Percentiles rank a stretch among this genome's conserved stretches.
These are phyloP conservation scores for Tolypocladium ovalisporum DNA, from an alignment of 2,329 filamentous ascomycete genomes.

Conservation along the genomic window DNA sequence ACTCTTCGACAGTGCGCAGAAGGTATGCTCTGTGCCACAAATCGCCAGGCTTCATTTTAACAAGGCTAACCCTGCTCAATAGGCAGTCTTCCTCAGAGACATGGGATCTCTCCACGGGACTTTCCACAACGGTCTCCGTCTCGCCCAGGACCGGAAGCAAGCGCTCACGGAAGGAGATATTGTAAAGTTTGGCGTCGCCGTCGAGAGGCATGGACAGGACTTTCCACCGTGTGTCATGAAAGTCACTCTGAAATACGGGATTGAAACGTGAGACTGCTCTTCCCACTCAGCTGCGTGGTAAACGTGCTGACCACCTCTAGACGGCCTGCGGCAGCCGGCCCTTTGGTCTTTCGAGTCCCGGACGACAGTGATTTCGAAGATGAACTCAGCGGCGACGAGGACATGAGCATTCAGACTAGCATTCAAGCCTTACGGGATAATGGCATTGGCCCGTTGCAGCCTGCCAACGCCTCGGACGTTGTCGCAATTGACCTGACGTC, in stretches of 20 bases:
- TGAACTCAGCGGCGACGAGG: slow-evolving; percentile 14
- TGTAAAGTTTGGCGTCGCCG: slow-evolving; percentile 23
- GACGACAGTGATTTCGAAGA: slow-evolving; percentile 27
- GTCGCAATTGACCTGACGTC: slow-evolving; percentile 10
- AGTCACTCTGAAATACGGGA: slow-evolving; percentile 18
- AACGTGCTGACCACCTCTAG: slow-evolving; percentile 7
- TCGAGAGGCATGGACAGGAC: slow-evolving; percentile 19
- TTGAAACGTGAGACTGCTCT: slow-evolving; percentile 9
- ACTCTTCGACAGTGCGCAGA: slow-evolving; percentile 27
- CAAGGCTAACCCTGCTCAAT: not conserved
- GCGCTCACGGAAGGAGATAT: slow-evolving; percentile 17
- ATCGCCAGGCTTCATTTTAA: not conserved
- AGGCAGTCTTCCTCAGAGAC: slow-evolving; percentile 37
- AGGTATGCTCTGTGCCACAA: slow-evolving; percentile 25
- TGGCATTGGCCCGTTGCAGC: slow-evolving; percentile 15
- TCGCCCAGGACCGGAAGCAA: slow-evolving; percentile 8
- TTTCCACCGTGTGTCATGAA: slow-evolving; percentile 28
- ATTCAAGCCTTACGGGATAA: slow-evolving; percentile 14
- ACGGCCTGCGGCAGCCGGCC: slow-evolving; percentile 14
- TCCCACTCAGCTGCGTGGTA: not conserved
- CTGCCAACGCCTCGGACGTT: not conserved
- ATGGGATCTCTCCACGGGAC: slow-evolving; percentile 43
- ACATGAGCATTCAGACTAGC: slow-evolving; percentile 13
- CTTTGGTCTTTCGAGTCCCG: slow-evolving; percentile 28
- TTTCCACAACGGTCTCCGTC: slow-evolving; percentile 24